phyloP scores from a whole-genome alignment of 2,329 filamentous ascomycete species.

The Colletotrichum sp. region DNA sequence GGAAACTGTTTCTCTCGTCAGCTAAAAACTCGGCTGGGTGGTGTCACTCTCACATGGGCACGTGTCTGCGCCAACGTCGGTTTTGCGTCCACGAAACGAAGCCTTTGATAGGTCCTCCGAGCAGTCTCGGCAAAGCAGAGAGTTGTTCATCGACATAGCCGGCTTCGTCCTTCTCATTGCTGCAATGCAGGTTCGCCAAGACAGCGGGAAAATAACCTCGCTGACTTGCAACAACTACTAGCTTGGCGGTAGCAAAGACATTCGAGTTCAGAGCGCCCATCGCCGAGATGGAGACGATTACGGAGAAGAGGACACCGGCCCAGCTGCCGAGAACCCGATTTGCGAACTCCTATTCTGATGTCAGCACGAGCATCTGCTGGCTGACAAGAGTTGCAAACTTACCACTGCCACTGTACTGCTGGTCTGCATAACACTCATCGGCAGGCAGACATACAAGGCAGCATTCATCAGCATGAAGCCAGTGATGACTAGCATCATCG shows the following conservation, averaged over 20 bases:
- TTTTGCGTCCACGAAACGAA: slow-evolving; percentile 28
- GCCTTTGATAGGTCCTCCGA: slow-evolving; percentile 22
- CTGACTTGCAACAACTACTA: slow-evolving; percentile 41
- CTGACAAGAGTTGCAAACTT: slow-evolving; percentile 23
- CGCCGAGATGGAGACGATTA: slow-evolving; percentile 43
- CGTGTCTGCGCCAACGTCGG: slow-evolving; percentile 23
- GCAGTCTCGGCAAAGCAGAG: slow-evolving; percentile 17
- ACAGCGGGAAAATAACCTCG: slow-evolving; percentile 31
- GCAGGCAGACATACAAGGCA: slow-evolving; percentile 45
- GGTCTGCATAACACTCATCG: slow-evolving; percentile 42
- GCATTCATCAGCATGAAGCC: slow-evolving; percentile 47
- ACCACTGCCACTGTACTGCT: slow-evolving; percentile 48
- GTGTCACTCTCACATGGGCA: slow-evolving; percentile 24
- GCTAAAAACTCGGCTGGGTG: not conserved
- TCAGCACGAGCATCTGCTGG: slow-evolving; percentile 22
- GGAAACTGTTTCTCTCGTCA: slow-evolving; percentile 22
- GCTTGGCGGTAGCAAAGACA: slow-evolving; percentile 46
- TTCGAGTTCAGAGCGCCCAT: slow-evolving; percentile 48
- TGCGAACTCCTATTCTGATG: slow-evolving; percentile 30
- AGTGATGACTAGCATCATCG: slow-evolving; percentile 44
- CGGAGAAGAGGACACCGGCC: slow-evolving; percentile 42
- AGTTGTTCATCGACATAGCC: slow-evolving; percentile 26
- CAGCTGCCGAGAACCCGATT: slow-evolving; percentile 36
- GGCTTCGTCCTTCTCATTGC: slow-evolving; percentile 30
- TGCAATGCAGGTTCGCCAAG: slow-evolving; percentile 30